These are phyloP conservation scores for Lachnellula suecica DNA, from an alignment of 2,329 filamentous ascomycete genomes.

Conservation along the genomic window DNA sequence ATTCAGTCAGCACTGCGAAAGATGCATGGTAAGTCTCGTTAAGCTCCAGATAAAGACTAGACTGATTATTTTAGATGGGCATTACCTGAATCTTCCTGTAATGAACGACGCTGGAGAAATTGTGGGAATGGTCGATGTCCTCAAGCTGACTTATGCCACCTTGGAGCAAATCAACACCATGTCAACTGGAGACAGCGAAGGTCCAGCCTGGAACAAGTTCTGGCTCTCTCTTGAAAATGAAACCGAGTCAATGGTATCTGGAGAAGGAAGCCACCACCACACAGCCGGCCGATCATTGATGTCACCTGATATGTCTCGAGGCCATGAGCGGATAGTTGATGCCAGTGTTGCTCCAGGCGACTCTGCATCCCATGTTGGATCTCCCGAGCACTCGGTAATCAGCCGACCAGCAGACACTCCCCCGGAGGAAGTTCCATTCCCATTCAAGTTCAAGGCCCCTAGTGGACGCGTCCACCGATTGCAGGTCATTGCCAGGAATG, in stretches of 20 bases:
- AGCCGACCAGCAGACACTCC: slow-evolving; percentile 52
- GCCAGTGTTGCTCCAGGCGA: slow-evolving; percentile 91
- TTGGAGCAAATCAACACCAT: slow-evolving; percentile 98
- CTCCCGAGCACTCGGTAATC: slow-evolving; percentile 66
- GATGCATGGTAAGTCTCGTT: slow-evolving; percentile 81
- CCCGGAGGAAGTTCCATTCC: slow-evolving; percentile 75
- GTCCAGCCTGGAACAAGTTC: slow-evolving; percentile 99
- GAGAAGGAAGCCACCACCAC: slow-evolving; percentile 76
- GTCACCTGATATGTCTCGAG: slow-evolving; percentile 72
- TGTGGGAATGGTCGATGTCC: slow-evolving; percentile 98
- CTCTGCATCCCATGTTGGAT: slow-evolving; percentile 90
- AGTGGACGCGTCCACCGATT: slow-evolving; percentile 91
- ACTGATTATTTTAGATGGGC: slow-evolving; percentile 66
- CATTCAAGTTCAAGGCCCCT: slow-evolving; percentile 99
- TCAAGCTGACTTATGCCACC: slow-evolving; percentile 97
- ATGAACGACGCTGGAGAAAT: slow-evolving; percentile 98
- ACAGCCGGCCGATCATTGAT: slow-evolving; percentile 70
- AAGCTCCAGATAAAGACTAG: slow-evolving; percentile 4
- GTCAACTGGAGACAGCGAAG: slow-evolving; percentile 83
- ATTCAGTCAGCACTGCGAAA: slow-evolving; percentile 97
- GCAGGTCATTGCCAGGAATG: slow-evolving; percentile 78
- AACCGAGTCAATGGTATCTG: slow-evolving; percentile 94
- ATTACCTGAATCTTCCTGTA: slow-evolving; percentile 96
- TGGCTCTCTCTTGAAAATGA: slow-evolving; percentile 91
- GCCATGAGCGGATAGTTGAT: slow-evolving; percentile 60